A percentile compares a stretch with the other conserved stretches of the same genome.
These are phyloP conservation scores for Microbotryomycetes sp. DNA, from an alignment of 1,284 basidiomycete species.

Conservation along the genomic window DNA sequence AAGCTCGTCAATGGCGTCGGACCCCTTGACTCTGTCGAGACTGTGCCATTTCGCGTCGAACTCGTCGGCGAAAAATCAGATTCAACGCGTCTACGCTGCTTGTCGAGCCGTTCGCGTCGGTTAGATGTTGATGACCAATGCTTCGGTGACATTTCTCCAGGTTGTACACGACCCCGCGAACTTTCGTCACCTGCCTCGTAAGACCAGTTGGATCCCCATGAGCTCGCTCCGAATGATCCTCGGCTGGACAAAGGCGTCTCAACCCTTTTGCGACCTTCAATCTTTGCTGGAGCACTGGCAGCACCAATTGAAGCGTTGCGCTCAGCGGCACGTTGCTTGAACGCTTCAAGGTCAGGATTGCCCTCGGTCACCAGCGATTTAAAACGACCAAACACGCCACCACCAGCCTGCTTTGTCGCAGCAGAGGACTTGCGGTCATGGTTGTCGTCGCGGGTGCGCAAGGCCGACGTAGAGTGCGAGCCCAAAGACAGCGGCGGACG, in stretches of 20 bases:
- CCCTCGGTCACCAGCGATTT: constrained; percentile 34
- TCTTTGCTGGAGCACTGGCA: constrained; percentile 33
- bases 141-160: constrained; percentile 3
- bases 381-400: constrained; percentile 31
- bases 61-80: constrained; percentile 20
- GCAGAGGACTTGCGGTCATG: background rate
- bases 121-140: constrained; percentile 30
- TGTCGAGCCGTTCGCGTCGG: constrained; percentile 26
- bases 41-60: constrained; percentile 17
- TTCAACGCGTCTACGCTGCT: background rate
- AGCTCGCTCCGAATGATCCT: constrained; percentile 18
- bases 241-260: constrained; percentile 25
- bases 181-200: constrained; percentile 8
- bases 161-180: background rate
- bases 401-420: background rate
- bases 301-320: constrained; percentile 29
- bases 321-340: constrained; percentile 32
- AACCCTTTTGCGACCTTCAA: constrained; percentile 7
- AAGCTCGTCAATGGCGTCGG: constrained; percentile 25
- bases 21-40: constrained; percentile 12
- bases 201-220: constrained; percentile 15
- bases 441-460: background rate
- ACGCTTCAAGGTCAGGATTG: constrained; percentile 35
- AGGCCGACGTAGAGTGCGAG: constrained; percentile 23
- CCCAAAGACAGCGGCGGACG: constrained; percentile 2